Evolutionary conservation across 2,329 filamentous ascomycete genomes (phyloP).

Genomic region (Taxawa tesnikishii): DNA sequence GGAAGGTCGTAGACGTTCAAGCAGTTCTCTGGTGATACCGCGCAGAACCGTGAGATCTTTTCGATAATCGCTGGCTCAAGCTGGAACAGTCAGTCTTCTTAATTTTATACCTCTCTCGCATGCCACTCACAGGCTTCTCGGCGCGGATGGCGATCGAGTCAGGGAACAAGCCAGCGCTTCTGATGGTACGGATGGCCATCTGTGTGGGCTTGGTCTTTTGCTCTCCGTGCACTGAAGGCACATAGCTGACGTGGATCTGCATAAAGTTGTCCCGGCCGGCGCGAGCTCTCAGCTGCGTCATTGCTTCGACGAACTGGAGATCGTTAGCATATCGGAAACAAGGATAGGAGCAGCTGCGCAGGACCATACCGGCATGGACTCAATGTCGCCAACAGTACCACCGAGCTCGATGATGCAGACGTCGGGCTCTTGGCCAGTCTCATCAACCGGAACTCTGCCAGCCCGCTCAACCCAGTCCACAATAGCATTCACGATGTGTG

Average conservation of each 20-base stretch:
- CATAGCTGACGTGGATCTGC: conserved; percentile 79
- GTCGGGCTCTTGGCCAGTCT: conserved; percentile 70
- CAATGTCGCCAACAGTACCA: conserved; percentile 68
- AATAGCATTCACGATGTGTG: conserved; percentile 83
- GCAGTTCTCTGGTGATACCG: conserved; percentile 75
- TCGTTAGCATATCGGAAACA: no score
- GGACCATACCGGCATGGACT: conserved; percentile 76
- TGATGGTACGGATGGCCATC: conserved; percentile 70
- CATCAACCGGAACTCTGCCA: conserved; percentile 73
- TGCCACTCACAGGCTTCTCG: conserved; percentile 14
- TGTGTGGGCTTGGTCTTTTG: conserved; percentile 98
- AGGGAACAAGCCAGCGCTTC: conserved; percentile 58
- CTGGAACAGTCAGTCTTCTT: conserved; percentile 1
- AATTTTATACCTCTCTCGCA: conserved; percentile 8
- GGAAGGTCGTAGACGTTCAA: conserved; percentile 77
- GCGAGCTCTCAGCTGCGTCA: conserved; percentile 63
- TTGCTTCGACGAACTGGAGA: conserved; percentile 78
- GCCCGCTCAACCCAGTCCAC: conserved; percentile 88
- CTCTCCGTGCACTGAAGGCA: conserved; percentile 65
- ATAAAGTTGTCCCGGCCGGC: conserved; percentile 70
- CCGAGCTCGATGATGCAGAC: conserved; percentile 75
- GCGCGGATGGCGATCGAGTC: no score
- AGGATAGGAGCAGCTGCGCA: no score
- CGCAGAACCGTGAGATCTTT: conserved; percentile 84
- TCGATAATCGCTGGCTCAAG: conserved; percentile 62